A percentile compares a stretch with the other conserved stretches of the same genome.
Conservation (phyloP, 352 stramenopile genomes). For the Globisporangium cederbergense region DNA sequence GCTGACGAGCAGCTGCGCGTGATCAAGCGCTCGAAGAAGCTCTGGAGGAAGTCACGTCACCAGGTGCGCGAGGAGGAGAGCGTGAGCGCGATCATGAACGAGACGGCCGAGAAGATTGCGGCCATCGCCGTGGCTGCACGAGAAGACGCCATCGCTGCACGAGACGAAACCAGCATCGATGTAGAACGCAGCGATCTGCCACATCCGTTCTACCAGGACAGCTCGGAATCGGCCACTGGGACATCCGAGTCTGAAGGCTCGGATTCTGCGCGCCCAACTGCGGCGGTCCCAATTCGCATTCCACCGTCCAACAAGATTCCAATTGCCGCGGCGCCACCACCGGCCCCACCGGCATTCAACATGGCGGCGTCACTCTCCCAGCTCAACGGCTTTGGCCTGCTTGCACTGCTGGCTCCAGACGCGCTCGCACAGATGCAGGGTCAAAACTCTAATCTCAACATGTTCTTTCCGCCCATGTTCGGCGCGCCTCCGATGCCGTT, state of each 20-base stretch:
- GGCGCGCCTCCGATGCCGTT: conserved; percentile 14
- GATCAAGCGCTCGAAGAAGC: conserved; percentile 55
- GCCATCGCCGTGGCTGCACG: conserved; percentile 21
- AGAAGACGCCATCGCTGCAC: conserved; percentile 8
- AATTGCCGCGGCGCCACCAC: conserved; percentile 6
- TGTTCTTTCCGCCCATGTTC: conserved; percentile 36
- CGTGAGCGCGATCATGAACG: conserved; percentile 45
- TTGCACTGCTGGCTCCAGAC: conserved; percentile 10
- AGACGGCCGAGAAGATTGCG: conserved; percentile 33
- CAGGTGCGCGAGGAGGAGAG: conserved; percentile 60
- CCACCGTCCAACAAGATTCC: conserved; percentile 2
- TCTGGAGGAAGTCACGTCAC: conserved; percentile 55
- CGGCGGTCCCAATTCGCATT: neutral
- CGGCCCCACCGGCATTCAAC: conserved; percentile 1
- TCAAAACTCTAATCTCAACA: conserved; percentile 31
- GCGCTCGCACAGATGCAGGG: conserved; percentile 31
- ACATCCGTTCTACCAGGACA: neutral
- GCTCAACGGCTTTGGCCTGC: conserved; percentile 7
- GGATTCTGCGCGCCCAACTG: neutral
- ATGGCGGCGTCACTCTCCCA: conserved; percentile 5
- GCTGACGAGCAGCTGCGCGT: conserved; percentile 46
- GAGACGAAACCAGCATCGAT: conserved; percentile 6
- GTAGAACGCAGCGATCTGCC: neutral
- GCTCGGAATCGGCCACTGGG: neutral
- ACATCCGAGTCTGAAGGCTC: neutral